Percentiles rank a stretch among this genome's conserved stretches.
Evolutionary conservation across 2,329 filamentous ascomycete species (phyloP).

Genomic region (Zymoseptoria crescenta): DNA sequence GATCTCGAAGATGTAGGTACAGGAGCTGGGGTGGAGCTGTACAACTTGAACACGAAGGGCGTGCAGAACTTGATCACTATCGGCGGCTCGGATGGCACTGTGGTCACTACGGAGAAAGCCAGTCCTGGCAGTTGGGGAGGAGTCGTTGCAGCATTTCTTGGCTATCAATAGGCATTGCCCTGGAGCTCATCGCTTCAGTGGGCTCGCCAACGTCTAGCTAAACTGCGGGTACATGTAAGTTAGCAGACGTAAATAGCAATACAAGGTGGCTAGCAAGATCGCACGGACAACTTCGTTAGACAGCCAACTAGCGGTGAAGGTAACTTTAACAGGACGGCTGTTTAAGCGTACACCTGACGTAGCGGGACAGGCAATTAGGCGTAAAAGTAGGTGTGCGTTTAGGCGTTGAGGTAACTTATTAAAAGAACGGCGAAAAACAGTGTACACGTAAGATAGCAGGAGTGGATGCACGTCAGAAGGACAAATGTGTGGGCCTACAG

Average conservation of each 20-base stretch:
- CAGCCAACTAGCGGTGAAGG: neutral
- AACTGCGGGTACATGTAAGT: too few relatives aligned
- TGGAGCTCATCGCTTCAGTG: neutral
- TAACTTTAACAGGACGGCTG: neutral
- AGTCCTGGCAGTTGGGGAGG: conserved; percentile 22
- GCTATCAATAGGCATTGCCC: conserved; percentile 3
- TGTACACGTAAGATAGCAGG: too few relatives aligned
- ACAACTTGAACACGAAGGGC: conserved; percentile 19
- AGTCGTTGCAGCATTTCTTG: conserved; percentile 18
- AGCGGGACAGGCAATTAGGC: neutral
- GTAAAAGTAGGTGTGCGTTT: neutral
- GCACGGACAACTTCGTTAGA: too few relatives aligned
- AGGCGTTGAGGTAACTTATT: neutral
- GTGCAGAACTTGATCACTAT: conserved; percentile 19
- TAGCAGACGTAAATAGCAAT: too few relatives aligned
- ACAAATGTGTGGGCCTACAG: neutral
- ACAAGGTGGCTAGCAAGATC: neutral
- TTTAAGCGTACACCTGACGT: too few relatives aligned
- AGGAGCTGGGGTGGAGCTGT: conserved; percentile 13
- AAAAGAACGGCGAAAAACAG: too few relatives aligned
- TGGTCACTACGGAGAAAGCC: conserved; percentile 10
- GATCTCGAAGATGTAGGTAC: conserved; percentile 9
- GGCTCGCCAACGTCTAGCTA: too few relatives aligned
- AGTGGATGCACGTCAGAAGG: too few relatives aligned
- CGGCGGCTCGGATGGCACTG: conserved; percentile 8